Evolutionary conservation across 2,329 filamentous ascomycete species (phyloP), one percentile per base, ranked within the genome.

Genomic region (Fusarium sp.): DNA sequence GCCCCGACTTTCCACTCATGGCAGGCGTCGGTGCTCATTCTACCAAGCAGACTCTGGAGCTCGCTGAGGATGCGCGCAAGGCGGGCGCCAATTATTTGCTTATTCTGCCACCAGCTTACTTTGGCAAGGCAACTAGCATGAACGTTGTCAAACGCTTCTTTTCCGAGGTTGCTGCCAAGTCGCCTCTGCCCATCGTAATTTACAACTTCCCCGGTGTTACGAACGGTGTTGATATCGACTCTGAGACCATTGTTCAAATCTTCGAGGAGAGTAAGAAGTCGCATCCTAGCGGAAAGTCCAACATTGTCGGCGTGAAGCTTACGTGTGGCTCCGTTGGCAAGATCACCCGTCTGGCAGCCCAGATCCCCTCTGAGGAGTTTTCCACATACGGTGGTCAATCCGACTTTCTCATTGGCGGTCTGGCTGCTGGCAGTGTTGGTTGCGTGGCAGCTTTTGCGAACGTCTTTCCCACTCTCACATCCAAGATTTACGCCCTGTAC

Each of bases 1-100:
- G 94, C 0, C 92, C 93, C 0, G 90, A 95, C 78, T 97, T 95
- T 79, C 94, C 94, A 31, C 84, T 97, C 69, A 94, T 96, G 84
- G 94, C 51, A 81, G 89, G 89, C 34, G 86, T 88, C 8, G 84
- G 88, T 18, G 88, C 85, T 1, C 89, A 91, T 76, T 90, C 87
- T 16, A 91, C 87, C 4, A 83, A 84, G 66, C 89, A 91, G 77
- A 86, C 87, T 5, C 81, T 89, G 2, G 85, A 90, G 75, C 85
- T 84, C 62, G 83, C 89, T 55, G 72, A 76, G 30, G 89, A 91
- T 72, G 89, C 89, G 2, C 80, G 81, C 20, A 82, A 81, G 1
- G 89, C 88, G 1, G 89, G 88, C 16, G 88, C 88, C 42, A 81
- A 90, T 78, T 91, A 87, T 71, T 83, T 83, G 0, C 80, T 91